These are phyloP conservation scores for Syzygium aromaticum DNA, from an alignment of 345 rosid species.

Conservation along the genomic window DNA sequence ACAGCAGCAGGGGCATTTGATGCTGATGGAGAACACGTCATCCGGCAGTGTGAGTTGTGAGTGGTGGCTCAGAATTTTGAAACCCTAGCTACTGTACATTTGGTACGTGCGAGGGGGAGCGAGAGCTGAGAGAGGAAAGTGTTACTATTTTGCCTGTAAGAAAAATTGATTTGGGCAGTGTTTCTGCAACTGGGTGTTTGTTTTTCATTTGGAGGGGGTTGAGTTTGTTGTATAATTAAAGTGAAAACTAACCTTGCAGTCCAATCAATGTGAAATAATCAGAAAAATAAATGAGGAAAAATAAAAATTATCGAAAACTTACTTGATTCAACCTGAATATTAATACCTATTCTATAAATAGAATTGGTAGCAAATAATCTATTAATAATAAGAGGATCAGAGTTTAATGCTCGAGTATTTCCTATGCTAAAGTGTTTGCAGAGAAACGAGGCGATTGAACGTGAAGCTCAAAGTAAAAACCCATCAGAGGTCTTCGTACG, in stretches of 20 bases:
- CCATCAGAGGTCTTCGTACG: background rate
- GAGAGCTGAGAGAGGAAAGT: background rate
- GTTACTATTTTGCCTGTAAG: background rate
- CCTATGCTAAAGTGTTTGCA: background rate
- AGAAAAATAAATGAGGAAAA: fast-evolving
- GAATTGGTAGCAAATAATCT: too few species aligned
- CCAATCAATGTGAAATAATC: too few species aligned
- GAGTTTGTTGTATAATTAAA: background rate
- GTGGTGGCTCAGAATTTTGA: background rate
- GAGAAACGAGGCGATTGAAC: background rate
- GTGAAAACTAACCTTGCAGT: too few species aligned
- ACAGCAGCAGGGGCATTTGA: background rate
- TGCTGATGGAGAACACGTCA: background rate
- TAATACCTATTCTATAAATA: fast-evolving
- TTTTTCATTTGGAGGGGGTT: background rate
- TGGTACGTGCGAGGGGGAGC: background rate
- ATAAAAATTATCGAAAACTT: too few species aligned
- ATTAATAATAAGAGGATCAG: fast-evolving
- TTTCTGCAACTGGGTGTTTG: background rate
- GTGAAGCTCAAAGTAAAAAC: background rate
- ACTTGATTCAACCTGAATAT: background rate
- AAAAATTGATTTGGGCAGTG: background rate
- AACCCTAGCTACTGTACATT: background rate
- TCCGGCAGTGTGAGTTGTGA: background rate
- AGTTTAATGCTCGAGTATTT: too few species aligned